Percentiles rank a stretch among this genome's conserved stretches.
Evolutionary conservation across 2,329 filamentous ascomycete species (phyloP).

Genomic region (Sarocladium brachiariae): DNA sequence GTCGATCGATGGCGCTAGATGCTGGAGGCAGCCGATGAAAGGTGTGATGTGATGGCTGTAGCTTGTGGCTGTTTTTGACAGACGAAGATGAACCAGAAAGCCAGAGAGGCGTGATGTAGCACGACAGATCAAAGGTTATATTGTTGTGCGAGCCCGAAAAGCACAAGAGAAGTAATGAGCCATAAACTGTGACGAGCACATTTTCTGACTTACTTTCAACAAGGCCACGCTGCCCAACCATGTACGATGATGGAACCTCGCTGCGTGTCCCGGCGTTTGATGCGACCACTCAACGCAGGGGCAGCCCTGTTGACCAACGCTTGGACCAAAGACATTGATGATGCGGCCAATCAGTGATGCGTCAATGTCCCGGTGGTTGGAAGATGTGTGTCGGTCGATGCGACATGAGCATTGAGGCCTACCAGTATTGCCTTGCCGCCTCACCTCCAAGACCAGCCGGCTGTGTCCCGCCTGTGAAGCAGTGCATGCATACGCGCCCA

Average conservation of each 20-base stretch:
- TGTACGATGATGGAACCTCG: conserved; percentile 8
- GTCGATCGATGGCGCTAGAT: not conserved
- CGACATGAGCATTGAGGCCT: not conserved
- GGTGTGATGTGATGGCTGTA: not conserved
- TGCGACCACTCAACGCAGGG: conserved; percentile 1
- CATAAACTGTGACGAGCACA: not conserved
- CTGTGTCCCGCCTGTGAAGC: not conserved
- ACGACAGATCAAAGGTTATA: not conserved
- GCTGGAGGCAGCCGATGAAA: not conserved
- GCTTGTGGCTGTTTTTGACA: too few relatives aligned
- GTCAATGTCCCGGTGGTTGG: not conserved
- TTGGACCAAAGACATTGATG: not conserved
- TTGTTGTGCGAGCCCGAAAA: too few relatives aligned
- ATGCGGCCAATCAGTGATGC: not conserved
- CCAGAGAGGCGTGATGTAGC: not conserved
- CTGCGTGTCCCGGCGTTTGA: not conserved
- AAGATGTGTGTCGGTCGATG: too few relatives aligned
- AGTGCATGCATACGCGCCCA: not conserved
- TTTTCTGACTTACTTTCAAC: not conserved
- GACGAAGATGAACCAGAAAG: too few relatives aligned
- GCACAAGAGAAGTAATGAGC: not conserved
- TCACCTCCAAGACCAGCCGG: not conserved
- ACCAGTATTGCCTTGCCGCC: not conserved
- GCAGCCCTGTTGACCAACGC: not conserved
- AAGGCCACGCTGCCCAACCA: conserved; percentile 4